These are phyloP conservation scores for Trichosanthes cucumerina DNA, from an alignment of 306 rosid species.

Conservation along the genomic window DNA sequence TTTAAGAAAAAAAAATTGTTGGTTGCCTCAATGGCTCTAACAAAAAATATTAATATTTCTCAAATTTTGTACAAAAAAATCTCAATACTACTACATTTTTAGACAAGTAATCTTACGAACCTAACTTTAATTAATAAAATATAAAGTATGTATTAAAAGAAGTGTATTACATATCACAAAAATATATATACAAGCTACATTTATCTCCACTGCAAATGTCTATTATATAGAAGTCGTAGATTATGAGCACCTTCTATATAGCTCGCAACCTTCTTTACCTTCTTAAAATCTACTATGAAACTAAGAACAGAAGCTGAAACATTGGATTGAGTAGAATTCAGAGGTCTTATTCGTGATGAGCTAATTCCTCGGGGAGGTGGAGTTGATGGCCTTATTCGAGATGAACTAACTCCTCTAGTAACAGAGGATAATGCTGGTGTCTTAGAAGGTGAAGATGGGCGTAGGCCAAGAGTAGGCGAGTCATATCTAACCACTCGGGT, in stretches of 20 bases:
- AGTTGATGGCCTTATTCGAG: conserved; percentile 68
- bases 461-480: conserved; percentile 28
- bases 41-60: no score
- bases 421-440: conserved; percentile 22
- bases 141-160: no score
- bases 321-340: conserved; percentile 38
- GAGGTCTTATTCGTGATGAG: conserved; percentile 47
- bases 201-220: conserved; percentile 87
- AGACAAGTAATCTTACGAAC: no score
- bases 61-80: no score
- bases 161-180: no score
- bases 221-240: conserved; percentile 71
- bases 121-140: no score
- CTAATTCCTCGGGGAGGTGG: conserved; percentile 72
- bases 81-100: no score
- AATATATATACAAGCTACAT: no score
- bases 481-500: conserved; percentile 45
- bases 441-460: conserved; percentile 59
- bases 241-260: conserved; percentile 85
- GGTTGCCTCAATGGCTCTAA: no score
- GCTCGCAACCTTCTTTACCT: conserved; percentile 58
- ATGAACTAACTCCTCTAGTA: conserved; percentile 72
- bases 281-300: conserved; percentile 68
- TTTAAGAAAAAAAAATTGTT: no score
- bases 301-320: conserved; percentile 68